Conservation (phyloP, 2,329 filamentous ascomycete species). For the Talaromyces sp. region DNA sequence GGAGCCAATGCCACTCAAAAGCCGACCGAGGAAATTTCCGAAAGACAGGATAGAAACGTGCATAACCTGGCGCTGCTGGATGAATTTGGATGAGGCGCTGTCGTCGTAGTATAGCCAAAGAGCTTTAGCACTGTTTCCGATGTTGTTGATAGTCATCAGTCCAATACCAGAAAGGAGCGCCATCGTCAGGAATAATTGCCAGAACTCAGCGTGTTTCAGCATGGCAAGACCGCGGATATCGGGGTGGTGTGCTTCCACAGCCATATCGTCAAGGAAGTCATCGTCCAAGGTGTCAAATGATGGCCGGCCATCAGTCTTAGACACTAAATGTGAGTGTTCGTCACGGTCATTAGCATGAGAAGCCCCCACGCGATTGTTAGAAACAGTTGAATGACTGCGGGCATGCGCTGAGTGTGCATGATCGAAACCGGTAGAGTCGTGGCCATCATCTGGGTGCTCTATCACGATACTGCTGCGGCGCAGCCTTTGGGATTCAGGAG, state of each 20-base stretch:
- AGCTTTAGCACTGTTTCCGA: conserved; percentile 84
- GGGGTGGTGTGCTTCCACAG: conserved; percentile 75
- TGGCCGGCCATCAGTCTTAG: conserved; percentile 54
- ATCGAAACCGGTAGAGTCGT: conserved; percentile 36
- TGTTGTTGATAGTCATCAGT: conserved; percentile 99
- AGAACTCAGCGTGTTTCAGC: conserved; percentile 75
- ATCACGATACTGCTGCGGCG: conserved; percentile 31
- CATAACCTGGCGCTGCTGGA: conserved; percentile 80
- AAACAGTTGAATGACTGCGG: conserved; percentile 35
- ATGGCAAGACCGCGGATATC: conserved; percentile 87
- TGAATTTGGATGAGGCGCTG: conserved; percentile 70
- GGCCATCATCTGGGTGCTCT: conserved; percentile 37
- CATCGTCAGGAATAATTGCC: conserved; percentile 86
- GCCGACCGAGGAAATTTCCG: conserved; percentile 79
- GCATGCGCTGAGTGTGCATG: conserved; percentile 28
- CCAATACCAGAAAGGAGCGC: conserved; percentile 90
- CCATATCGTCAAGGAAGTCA: conserved; percentile 60
- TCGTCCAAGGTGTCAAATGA: conserved; percentile 56
- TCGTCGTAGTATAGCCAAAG: conserved; percentile 86
- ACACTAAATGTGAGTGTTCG: conserved; percentile 82
- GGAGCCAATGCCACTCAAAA: conserved; percentile 81
- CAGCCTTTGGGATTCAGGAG: conserved; percentile 35
- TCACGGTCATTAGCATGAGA: conserved; percentile 52
- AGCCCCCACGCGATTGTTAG: conserved; percentile 25
- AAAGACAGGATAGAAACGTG: conserved; percentile 95